These are phyloP conservation scores for Fusarium guadeloupense DNA, from an alignment of 2,329 filamentous ascomycete genomes.

Conservation along the genomic window DNA sequence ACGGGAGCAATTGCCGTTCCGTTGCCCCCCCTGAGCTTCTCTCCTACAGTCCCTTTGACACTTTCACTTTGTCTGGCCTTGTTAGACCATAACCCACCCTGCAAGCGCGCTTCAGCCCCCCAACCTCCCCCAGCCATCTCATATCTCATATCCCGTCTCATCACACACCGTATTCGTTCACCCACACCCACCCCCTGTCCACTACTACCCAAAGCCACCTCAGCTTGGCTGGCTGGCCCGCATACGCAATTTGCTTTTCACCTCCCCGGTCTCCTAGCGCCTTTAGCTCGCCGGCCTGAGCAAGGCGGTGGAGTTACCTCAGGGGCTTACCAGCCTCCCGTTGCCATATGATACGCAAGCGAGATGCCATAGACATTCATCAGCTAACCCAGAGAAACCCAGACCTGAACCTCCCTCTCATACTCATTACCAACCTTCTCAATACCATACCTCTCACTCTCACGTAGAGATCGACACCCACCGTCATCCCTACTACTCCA, in stretches of 20 bases:
- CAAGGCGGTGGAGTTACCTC: constrained; percentile 37
- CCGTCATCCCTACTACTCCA: constrained; percentile 58
- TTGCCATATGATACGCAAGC: constrained; percentile 47
- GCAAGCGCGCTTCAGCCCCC: constrained; percentile 36
- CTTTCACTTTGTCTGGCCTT: constrained; percentile 24
- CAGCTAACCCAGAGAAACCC: constrained; percentile 45
- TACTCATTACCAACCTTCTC: constrained; percentile 54
- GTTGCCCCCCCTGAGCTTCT: constrained; percentile 33
- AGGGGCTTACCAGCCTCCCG: constrained; percentile 39
- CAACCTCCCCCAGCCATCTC: constrained; percentile 39
- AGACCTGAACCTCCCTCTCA: constrained; percentile 52
- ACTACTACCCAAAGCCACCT: constrained; percentile 31
- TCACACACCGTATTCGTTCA: too few species aligned
- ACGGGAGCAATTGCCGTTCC: constrained; percentile 23
- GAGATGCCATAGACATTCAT: constrained; percentile 43
- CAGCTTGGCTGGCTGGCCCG: constrained; percentile 34
- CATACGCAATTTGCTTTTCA: constrained; percentile 42
- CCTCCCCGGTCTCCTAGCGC: constrained; percentile 32
- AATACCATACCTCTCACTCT: constrained; percentile 65
- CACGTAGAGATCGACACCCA: constrained; percentile 71
- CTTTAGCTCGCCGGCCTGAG: constrained; percentile 41
- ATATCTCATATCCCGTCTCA: constrained; percentile 14
- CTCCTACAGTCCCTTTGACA: constrained; percentile 5
- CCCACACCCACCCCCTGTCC: constrained; percentile 24
- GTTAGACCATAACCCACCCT: constrained; percentile 33